phyloP scores from a whole-genome alignment of 2,329 filamentous ascomycete species.

The Colletotrichum sp. region DNA sequence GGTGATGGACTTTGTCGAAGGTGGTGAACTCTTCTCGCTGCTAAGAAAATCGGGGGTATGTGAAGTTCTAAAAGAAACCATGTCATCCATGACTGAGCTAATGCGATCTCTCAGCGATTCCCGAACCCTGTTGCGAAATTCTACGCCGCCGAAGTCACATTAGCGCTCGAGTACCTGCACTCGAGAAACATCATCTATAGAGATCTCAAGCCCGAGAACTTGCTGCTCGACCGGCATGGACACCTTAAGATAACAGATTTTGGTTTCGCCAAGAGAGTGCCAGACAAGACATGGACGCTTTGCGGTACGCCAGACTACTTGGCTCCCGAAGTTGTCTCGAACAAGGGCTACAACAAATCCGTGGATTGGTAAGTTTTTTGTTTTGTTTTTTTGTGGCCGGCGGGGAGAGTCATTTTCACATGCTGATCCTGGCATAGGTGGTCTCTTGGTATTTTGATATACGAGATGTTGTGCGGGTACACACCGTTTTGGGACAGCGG shows the following conservation, averaged over 20 bases:
- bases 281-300: constrained; percentile 98
- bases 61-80: constrained; percentile 18
- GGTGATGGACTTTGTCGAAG: constrained; percentile 99
- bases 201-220: constrained; percentile 94
- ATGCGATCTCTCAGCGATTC: constrained; percentile 73
- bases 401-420: background rate
- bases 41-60: constrained; percentile 89
- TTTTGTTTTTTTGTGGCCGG: background rate
- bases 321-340: constrained; percentile 96
- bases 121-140: constrained; percentile 99
- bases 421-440: constrained; percentile 66
- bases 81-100: constrained; percentile 11
- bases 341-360: constrained; percentile 99
- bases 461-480: constrained; percentile 99
- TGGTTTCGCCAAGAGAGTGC: constrained; percentile 96
- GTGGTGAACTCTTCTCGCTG: constrained; percentile 94
- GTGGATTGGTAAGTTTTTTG: constrained; percentile 83
- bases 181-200: constrained; percentile 96
- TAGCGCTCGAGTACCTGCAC: constrained; percentile 95
- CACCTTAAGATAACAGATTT: constrained; percentile 98
- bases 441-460: constrained; percentile 97
- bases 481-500: constrained; percentile 99
- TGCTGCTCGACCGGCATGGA: constrained; percentile 89
- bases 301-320: constrained; percentile 98
- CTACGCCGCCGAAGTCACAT: constrained; percentile 95